phyloP scores from a whole-genome alignment of 2,329 filamentous ascomycete genomes.

The Pseudocercospora fuligena region DNA sequence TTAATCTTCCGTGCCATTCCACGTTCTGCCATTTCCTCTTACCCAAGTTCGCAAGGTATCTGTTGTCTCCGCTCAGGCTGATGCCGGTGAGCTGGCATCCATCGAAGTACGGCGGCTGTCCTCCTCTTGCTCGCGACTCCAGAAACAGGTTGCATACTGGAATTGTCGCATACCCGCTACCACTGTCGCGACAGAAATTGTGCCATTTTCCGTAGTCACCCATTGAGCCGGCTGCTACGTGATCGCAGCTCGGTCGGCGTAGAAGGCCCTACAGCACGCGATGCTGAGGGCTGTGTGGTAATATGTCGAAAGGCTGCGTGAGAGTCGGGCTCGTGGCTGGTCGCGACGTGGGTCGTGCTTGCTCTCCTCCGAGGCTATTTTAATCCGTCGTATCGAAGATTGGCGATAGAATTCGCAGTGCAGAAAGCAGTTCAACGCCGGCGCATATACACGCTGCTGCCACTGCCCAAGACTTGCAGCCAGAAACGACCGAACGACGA shows the following conservation, averaged over 20 bases:
- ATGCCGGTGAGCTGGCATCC: slow-evolving; percentile 82
- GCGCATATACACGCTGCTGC: neutral
- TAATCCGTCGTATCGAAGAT: neutral
- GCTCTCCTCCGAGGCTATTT: slow-evolving; percentile 5
- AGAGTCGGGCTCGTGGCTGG: neutral
- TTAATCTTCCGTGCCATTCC: slow-evolving; percentile 6
- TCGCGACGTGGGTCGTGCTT: slow-evolving; percentile 10
- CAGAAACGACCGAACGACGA: neutral
- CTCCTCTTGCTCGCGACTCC: slow-evolving; percentile 62
- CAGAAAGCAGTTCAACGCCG: slow-evolving; percentile 1
- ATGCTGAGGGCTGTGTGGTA: neutral
- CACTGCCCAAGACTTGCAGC: neutral
- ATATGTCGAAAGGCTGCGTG: neutral
- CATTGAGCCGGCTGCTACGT: slow-evolving; percentile 17
- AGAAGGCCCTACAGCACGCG: neutral
- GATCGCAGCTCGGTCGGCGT: neutral
- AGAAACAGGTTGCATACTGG: slow-evolving; percentile 68
- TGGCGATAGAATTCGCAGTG: neutral
- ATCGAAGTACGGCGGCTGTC: slow-evolving; percentile 47
- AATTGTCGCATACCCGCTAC: slow-evolving; percentile 43
- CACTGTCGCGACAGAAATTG: slow-evolving; percentile 57
- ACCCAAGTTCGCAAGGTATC: slow-evolving; percentile 82
- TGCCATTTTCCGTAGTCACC: slow-evolving; percentile 44
- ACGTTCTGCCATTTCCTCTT: slow-evolving; percentile 41
- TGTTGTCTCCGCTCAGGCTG: slow-evolving; percentile 62